A percentile compares a stretch with the other conserved stretches of the same genome.
phyloP scores from a whole-genome alignment of 352 stramenopile genomes.

The Blastocystis sp. region DNA sequence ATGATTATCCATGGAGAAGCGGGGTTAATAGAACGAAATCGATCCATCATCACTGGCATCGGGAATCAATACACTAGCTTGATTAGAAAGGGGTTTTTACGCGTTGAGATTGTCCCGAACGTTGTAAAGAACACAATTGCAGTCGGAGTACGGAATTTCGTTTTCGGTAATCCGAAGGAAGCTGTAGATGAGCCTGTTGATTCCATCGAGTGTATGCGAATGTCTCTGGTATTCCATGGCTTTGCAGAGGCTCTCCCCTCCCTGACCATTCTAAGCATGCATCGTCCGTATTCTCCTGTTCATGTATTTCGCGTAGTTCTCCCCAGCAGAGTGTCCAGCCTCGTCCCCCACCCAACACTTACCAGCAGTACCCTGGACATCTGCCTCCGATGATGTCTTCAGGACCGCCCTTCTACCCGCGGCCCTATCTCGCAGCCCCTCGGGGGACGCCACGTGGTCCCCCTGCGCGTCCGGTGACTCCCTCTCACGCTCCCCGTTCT shows the following conservation, averaged over 20 bases:
- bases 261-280: not conserved
- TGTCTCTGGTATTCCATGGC: constrained; percentile 36
- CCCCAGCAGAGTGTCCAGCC: not conserved
- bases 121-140: constrained; percentile 34
- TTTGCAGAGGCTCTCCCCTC: constrained; percentile 42
- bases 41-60: not conserved
- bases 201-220: constrained; percentile 14
- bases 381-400: not conserved
- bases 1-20: not conserved
- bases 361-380: not conserved
- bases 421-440: not conserved
- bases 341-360: not conserved
- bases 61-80: not conserved
- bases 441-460: too few species aligned
- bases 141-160: not conserved
- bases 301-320: not conserved
- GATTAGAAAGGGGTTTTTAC: not conserved
- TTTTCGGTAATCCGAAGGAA: not conserved
- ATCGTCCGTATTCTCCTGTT: not conserved
- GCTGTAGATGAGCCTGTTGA: not conserved
- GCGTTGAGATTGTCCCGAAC: not conserved
- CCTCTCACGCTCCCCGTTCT: too few species aligned
- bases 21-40: not conserved
- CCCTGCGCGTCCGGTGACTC: too few species aligned
- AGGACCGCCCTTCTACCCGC: not conserved